Base-by-base conservation (phyloP, 2,329 filamentous ascomycete species). In the Cladophialophora chaetospira region DNA sequence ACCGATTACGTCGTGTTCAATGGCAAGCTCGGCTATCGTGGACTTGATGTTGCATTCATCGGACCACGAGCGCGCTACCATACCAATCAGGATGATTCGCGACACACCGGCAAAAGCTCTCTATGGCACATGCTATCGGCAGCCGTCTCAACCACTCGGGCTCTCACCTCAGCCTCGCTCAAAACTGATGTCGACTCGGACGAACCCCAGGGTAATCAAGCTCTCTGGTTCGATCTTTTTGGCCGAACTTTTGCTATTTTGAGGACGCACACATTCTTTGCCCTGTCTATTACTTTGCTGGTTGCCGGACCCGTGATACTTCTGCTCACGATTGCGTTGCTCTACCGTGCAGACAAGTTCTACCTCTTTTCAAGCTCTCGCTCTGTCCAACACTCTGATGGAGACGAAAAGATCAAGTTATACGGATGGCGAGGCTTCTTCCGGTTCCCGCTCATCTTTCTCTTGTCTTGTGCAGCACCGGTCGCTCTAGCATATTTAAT, bases 101-200 rank as follows among this genome's bases (percentile, higher is more conserved):
- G 83, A 35, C 91, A 97, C 72, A 88, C 91, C 1, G 79, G 72
- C 54, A 69, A 71, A 56, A 77, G 82, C 48, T 85, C 83, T 2
- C 73, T 97, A 17, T 97, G 92, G 92, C 92, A 97, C 71, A 97
- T 99, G 94, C 79, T 99, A 33, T 95, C 90, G 33, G 87, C 87
- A 11, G 85, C 91, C 4, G 75, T 97, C 21, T 83, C 86, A 5
- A 94, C 92, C 0, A 84, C 89, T 19, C 80, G 87, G 66, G 79
- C 79, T 1, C 78, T 97, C 40, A 87, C 90, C 0, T 82, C 84
- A 11, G 84, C 90, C 64, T 84, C 81, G 9, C 29, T 62, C 35
- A 54, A 15, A 33, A 62, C 62, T 17, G 60, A 62, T 31, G 33
- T 56, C 10, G 48, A 59, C 3, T 56, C 53, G 9, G 55, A 38